Base-by-base conservation (phyloP, 352 stramenopile genomes). In the Phytophthora tentaculata region DNA sequence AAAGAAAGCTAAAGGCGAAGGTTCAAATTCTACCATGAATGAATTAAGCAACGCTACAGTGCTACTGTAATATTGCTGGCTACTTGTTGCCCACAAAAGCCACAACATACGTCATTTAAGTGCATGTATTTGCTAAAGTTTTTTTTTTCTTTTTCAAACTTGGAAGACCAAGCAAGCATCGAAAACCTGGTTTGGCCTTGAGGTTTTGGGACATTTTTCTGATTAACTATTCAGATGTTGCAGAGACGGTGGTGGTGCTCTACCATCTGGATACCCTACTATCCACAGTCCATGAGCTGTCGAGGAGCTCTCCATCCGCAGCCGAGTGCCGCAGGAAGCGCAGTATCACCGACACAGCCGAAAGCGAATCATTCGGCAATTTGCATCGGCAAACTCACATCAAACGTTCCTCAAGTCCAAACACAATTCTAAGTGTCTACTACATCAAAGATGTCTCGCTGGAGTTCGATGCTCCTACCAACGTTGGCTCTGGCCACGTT, bases 241-340 rank as follows among this genome's bases (percentile, higher is more conserved):
- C 54, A 70, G 48, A 70, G 56, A 70, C 62, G 48, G 62, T 64
- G 54, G 62, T 69, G 55, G 54, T 35, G 24, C 37, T 45, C 43
- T 43, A 43, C 35, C 62, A 64, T 26, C 61, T 58, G 53, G 44
- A 45, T 24, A 26, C 22, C n/a, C 23, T 66, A 45, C 4, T 52
- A 12, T 24, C 37, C 26, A 20, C 28, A 19, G 28, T 49, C 20
- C 44, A 44, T 43, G 35, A 43, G 35, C 12, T 43, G 35, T n/a
- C 41, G 35, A 53, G 23, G 51, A 57, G 51, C 43, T 56, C 28
- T 41, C 16, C 50, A 39, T 41, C 35, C 32, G 17, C 23, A 53
- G 41, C n/a, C 39, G n/a, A 7, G 19, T 7, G 28, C 10, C 23
- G 19, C 43, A 54, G 56, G 56, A 62, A 53, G 28, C 56, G 45